phyloP scores from a whole-genome alignment of 257 asterid species.

The Agastache rugosa region DNA sequence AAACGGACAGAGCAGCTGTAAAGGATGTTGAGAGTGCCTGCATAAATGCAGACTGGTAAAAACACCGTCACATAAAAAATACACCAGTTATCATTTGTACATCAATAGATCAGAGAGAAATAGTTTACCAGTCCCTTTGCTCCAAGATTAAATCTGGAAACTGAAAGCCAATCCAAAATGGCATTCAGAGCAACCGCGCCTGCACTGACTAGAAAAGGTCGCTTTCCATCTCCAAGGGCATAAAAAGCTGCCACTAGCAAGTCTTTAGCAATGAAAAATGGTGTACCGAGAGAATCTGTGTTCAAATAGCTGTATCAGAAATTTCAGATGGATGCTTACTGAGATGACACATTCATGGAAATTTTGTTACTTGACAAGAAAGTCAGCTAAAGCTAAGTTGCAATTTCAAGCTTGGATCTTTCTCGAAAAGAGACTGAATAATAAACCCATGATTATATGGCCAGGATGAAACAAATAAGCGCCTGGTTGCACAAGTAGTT shows the following conservation, averaged over 20 bases:
- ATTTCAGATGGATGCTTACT: not conserved
- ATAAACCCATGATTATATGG: not conserved
- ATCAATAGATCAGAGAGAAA: not conserved
- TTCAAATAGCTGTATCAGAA: slow-evolving; percentile 26
- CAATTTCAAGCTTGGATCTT: not conserved
- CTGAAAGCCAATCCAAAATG: slow-evolving; percentile 54
- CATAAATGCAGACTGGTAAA: slow-evolving; percentile 14
- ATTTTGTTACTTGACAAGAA: not conserved
- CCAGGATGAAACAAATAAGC: not conserved
- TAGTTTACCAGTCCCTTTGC: slow-evolving; percentile 51
- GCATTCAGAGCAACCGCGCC: slow-evolving; percentile 53
- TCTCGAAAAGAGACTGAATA: not conserved
- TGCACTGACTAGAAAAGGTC: slow-evolving; percentile 49
- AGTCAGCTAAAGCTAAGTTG: not conserved
- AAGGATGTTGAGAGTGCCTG: slow-evolving; percentile 52
- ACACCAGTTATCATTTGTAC: not conserved
- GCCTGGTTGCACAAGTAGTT: not conserved
- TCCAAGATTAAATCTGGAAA: slow-evolving; percentile 48
- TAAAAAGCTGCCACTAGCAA: slow-evolving; percentile 49
- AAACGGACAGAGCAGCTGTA: slow-evolving; percentile 41
- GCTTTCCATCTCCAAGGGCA: slow-evolving; percentile 55
- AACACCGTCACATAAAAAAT: not conserved
- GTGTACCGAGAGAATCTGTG: slow-evolving; percentile 56
- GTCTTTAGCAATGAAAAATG: slow-evolving; percentile 55
- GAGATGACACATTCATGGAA: not conserved